phyloP scores from a whole-genome alignment of 352 stramenopile genomes.

The Thraustochytrium striatum region DNA sequence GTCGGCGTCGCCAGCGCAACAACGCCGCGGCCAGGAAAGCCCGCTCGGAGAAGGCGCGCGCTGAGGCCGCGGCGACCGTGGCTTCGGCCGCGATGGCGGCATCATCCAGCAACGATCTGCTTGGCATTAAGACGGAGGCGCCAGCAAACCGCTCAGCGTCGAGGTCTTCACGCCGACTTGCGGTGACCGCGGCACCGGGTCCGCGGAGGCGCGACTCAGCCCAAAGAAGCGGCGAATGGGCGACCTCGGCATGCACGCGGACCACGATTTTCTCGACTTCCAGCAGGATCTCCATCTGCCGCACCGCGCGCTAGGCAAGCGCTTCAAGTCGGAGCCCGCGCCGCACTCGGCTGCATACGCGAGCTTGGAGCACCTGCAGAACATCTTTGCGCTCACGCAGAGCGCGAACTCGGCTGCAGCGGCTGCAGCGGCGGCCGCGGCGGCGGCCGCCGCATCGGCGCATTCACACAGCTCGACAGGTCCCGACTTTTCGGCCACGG shows the following conservation, averaged over 20 bases:
- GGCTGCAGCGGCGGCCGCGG: not conserved
- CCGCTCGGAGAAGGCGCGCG: not conserved
- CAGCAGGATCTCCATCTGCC: not conserved
- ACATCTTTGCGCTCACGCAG: not conserved
- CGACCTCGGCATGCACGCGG: not conserved
- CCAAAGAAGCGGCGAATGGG: slow-evolving; percentile 3
- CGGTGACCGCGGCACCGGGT: not conserved
- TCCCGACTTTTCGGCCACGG: not conserved
- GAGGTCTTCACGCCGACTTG: not conserved
- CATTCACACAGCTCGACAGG: not conserved
- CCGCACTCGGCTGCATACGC: not conserved
- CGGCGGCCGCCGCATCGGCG: not conserved
- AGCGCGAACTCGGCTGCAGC: not conserved
- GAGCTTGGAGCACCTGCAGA: not conserved
- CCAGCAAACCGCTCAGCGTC: not conserved
- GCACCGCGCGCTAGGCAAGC: not conserved
- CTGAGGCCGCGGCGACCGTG: not conserved
- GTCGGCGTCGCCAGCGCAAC: not conserved
- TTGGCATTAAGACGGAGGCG: not conserved
- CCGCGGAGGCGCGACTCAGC: not conserved
- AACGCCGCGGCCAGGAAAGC: not conserved
- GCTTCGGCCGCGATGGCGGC: not conserved
- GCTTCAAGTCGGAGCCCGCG: not conserved
- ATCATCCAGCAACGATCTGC: not conserved
- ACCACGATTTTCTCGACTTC: not conserved